A percentile compares a stretch with the other conserved stretches of the same genome.
Evolutionary conservation across 2,329 filamentous ascomycete genomes (phyloP).

Genomic region (Triangularia verruculosa): DNA sequence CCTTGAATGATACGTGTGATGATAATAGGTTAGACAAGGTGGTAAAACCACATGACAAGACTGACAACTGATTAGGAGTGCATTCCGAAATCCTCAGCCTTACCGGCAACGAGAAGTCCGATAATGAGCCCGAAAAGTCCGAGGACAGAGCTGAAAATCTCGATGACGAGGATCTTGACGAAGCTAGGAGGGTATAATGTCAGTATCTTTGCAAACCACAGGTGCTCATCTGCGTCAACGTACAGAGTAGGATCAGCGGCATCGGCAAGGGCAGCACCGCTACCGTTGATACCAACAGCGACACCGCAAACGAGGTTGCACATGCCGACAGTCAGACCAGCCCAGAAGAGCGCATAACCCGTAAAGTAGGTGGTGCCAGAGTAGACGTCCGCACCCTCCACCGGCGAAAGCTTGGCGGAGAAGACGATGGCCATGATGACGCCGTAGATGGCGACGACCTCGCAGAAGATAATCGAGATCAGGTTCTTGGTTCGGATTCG

Average conservation of each 20-base stretch:
- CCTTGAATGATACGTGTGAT: constrained; percentile 3
- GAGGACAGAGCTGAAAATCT: constrained; percentile 97
- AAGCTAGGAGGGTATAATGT: constrained; percentile 57
- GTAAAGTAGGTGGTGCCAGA: constrained; percentile 85
- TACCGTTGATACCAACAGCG: constrained; percentile 96
- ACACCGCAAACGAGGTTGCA: constrained; percentile 97
- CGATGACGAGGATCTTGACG: constrained; percentile 97
- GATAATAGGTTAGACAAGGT: neutral
- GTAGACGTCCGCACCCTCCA: constrained; percentile 63
- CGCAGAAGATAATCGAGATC: constrained; percentile 99
- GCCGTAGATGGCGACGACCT: constrained; percentile 99
- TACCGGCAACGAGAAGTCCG: constrained; percentile 81
- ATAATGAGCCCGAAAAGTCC: constrained; percentile 96
- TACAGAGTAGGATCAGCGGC: constrained; percentile 88
- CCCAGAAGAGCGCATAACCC: constrained; percentile 94
- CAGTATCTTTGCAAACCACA: neutral
- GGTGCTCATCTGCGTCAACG: too few species aligned
- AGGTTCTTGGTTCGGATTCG: constrained; percentile 99
- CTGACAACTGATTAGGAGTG: constrained; percentile 7
- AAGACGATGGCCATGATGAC: constrained; percentile 99
- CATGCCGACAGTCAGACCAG: constrained; percentile 86
- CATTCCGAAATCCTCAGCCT: constrained; percentile 67
- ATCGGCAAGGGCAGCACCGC: constrained; percentile 92
- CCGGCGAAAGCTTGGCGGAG: constrained; percentile 75
- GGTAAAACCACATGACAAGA: neutral